Evolutionary conservation across 257 asterid species (phyloP).

Genomic region (Paraleonurus japonicus): DNA sequence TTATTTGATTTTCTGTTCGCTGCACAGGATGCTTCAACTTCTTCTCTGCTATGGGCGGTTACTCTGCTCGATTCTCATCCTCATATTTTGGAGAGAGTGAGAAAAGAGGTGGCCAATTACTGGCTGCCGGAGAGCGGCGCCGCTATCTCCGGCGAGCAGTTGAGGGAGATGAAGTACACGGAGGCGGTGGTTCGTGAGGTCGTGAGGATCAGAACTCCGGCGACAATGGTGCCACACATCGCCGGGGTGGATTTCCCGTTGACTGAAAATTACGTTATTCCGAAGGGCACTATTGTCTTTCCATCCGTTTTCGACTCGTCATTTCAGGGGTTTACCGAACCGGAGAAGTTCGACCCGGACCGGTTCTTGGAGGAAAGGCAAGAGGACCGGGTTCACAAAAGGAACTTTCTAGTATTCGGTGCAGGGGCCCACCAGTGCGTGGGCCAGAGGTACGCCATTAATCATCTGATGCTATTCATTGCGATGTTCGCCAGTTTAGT

Average conservation of each 20-base stretch:
- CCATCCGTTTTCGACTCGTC: slow-evolving; percentile 91
- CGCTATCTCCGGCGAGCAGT: slow-evolving; percentile 49
- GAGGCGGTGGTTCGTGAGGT: slow-evolving; percentile 97
- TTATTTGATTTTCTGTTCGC: slow-evolving; percentile 88
- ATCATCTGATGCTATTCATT: slow-evolving; percentile 68
- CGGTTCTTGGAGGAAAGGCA: slow-evolving; percentile 77
- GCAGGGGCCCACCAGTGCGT: slow-evolving; percentile 96
- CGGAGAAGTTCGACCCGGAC: slow-evolving; percentile 85
- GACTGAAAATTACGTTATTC: slow-evolving; percentile 59
- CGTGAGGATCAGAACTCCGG: slow-evolving; percentile 78
- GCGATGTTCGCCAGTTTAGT: slow-evolving; percentile 60
- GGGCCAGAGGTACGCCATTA: slow-evolving; percentile 89
- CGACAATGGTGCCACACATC: slow-evolving; percentile 90
- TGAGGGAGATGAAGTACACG: slow-evolving; percentile 78
- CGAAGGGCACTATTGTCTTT: slow-evolving; percentile 82
- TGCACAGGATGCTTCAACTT: slow-evolving; percentile 89
- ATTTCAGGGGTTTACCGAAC: slow-evolving; percentile 78
- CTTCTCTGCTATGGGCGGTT: slow-evolving; percentile 80
- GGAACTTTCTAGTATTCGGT: slow-evolving; percentile 75
- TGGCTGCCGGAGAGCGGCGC: slow-evolving; percentile 57
- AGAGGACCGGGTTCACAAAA: slow-evolving; percentile 73
- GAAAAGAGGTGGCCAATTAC: slow-evolving; percentile 48
- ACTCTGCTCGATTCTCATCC: slow-evolving; percentile 66
- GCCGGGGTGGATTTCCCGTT: slow-evolving; percentile 71
- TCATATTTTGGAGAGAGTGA: slow-evolving; percentile 46